phyloP scores from a whole-genome alignment of 768 basidiomycete species.

The Favolaschia claudopus region DNA sequence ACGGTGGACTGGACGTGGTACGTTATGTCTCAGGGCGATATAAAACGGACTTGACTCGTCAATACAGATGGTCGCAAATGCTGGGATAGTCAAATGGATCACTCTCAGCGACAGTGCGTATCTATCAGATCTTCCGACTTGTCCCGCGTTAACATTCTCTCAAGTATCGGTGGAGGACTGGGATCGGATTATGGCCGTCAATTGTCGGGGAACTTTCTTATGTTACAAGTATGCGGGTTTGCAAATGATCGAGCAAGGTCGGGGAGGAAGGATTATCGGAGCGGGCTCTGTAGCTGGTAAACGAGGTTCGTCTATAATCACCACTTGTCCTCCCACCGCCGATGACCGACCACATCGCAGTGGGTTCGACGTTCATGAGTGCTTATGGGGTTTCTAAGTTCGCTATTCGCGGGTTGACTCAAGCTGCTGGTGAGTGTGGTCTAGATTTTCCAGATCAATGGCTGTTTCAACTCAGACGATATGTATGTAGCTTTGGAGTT shows the following conservation, averaged over 20 bases:
- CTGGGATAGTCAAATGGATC: slow-evolving; percentile 24
- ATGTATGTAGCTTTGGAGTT: slow-evolving; percentile 26
- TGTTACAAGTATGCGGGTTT: slow-evolving; percentile 48
- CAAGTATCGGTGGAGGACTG: slow-evolving; percentile 29
- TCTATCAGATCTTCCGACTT: background rate
- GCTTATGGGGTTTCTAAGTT: slow-evolving; percentile 42
- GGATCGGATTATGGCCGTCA: slow-evolving; percentile 37
- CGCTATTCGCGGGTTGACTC: slow-evolving; percentile 23
- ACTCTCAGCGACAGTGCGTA: slow-evolving; percentile 19
- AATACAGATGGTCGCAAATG: slow-evolving; percentile 42
- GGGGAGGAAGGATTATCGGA: slow-evolving; percentile 48
- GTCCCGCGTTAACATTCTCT: too few species aligned
- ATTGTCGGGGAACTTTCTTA: slow-evolving; percentile 43
- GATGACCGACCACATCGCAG: slow-evolving; percentile 9
- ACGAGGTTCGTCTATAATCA: slow-evolving; percentile 3
- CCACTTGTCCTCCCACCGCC: background rate
- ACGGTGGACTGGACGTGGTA: slow-evolving; percentile 8
- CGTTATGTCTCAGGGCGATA: background rate
- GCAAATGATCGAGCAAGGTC: slow-evolving; percentile 49
- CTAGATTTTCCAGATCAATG: background rate
- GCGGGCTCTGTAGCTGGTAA: slow-evolving; percentile 27
- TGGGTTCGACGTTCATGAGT: slow-evolving; percentile 8
- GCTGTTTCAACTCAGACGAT: background rate
- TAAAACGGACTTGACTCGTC: too few species aligned
- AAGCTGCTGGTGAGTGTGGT: slow-evolving; percentile 11